Evolutionary conservation across 345 rosid genomes (phyloP).

Genomic region (Diplotaxis tenuifolia): DNA sequence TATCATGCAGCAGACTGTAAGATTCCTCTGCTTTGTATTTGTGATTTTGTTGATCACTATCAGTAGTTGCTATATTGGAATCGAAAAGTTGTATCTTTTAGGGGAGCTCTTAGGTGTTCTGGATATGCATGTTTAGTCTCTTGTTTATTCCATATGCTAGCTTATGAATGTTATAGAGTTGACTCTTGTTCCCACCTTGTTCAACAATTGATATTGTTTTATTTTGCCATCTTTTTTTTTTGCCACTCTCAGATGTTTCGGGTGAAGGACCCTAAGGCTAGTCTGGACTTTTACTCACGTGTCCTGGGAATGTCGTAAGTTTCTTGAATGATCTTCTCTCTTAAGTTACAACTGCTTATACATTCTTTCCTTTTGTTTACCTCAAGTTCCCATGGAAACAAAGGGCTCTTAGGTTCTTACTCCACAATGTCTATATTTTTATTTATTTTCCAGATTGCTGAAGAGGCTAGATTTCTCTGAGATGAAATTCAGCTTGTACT

Average conservation of each 20-base stretch:
- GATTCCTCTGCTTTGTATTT: constrained; percentile 5
- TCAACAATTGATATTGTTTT: not conserved
- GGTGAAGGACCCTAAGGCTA: constrained; percentile 86
- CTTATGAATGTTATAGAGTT: not conserved
- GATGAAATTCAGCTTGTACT: constrained; percentile 86
- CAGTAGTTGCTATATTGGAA: not conserved
- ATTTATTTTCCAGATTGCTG: constrained; percentile 55
- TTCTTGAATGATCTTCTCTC: not conserved
- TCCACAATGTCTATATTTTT: not conserved
- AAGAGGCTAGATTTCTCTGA: constrained; percentile 91
- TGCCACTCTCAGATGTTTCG: constrained; percentile 70
- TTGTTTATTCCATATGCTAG: not conserved
- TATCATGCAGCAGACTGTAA: constrained; percentile 90
- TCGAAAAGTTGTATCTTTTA: not conserved
- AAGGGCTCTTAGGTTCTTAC: not conserved
- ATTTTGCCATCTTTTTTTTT: not conserved
- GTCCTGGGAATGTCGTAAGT: constrained; percentile 97
- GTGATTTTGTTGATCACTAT: not conserved
- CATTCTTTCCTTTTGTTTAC: not conserved
- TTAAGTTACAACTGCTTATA: not conserved
- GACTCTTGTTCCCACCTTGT: not conserved
- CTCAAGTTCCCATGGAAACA: not conserved
- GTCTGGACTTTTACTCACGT: constrained; percentile 87
- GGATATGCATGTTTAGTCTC: not conserved
- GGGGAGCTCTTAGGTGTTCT: not conserved